Conservation (phyloP, 2,329 filamentous ascomycete genomes). For the Cryphonectria japonica region DNA sequence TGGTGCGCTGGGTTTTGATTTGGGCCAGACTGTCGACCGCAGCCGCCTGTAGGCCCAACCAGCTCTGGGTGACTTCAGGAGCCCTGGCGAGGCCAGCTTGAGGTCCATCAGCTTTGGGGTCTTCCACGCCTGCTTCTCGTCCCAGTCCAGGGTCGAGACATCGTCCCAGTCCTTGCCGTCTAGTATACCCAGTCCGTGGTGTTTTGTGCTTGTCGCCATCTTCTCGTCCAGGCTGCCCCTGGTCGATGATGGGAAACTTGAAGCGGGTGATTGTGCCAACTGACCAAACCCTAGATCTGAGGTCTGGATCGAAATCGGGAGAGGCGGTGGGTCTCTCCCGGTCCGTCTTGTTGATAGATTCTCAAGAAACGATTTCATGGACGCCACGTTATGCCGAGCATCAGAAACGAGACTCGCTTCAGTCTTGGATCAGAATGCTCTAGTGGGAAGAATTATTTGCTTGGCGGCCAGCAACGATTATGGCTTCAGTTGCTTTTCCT, state of each 20-base stretch:
- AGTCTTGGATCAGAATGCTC: background rate
- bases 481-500: background rate
- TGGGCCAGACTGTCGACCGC: slow-evolving; percentile 26
- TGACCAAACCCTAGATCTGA: slow-evolving; percentile 21
- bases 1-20: slow-evolving; percentile 14
- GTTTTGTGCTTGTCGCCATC: slow-evolving; percentile 38
- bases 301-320: slow-evolving; percentile 25
- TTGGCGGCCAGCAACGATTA: background rate
- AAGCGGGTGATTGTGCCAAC: slow-evolving; percentile 23
- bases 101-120: slow-evolving; percentile 30
- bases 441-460: background rate
- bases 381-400: slow-evolving; percentile 11
- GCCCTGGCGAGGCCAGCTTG: slow-evolving; percentile 33
- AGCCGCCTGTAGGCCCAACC: slow-evolving; percentile 25
- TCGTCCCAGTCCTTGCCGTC: slow-evolving; percentile 42
- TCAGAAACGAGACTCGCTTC: background rate
- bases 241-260: slow-evolving; percentile 11
- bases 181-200: slow-evolving; percentile 36
- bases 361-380: slow-evolving; percentile 28
- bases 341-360: slow-evolving; percentile 27
- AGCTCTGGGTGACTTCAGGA: slow-evolving; percentile 21
- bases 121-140: slow-evolving; percentile 33
- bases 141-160: slow-evolving; percentile 33
- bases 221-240: slow-evolving; percentile 26
- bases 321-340: slow-evolving; percentile 27